Evolutionary conservation across 805 yeast species (phyloP).

Genomic region (Wickerhamomyces chambardii): DNA sequence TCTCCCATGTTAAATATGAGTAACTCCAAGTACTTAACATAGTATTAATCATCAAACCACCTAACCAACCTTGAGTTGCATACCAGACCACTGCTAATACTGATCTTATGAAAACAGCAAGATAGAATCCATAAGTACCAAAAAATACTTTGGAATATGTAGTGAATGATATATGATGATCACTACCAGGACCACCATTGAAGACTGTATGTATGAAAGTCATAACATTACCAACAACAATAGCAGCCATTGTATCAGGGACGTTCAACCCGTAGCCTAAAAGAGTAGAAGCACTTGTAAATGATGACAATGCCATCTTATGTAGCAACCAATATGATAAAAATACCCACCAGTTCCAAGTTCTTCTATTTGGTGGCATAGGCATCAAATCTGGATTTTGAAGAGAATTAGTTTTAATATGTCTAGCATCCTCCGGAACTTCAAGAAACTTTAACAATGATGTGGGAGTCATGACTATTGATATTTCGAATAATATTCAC

Average conservation of each 20-base stretch:
- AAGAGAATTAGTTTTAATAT: constrained; percentile 2
- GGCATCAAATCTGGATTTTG: constrained; percentile 23
- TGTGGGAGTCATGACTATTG: too few species aligned
- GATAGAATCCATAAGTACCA: constrained; percentile 13
- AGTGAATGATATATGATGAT: constrained; percentile 18
- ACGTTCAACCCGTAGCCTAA: constrained; percentile 16
- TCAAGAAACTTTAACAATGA: neutral
- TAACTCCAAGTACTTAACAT: constrained; percentile 13
- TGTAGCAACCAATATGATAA: constrained; percentile 19
- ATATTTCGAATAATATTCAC: too few species aligned
- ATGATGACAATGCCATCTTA: constrained; percentile 20
- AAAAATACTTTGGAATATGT: constrained; percentile 11
- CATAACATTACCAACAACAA: constrained; percentile 17
- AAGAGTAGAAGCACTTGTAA: constrained; percentile 21
- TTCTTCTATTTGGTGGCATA: constrained; percentile 20
- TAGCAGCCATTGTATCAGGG: constrained; percentile 17
- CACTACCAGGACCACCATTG: constrained; percentile 7
- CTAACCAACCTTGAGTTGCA: constrained; percentile 17
- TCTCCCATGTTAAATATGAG: constrained; percentile 18
- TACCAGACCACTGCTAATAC: constrained; percentile 15
- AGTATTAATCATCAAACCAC: constrained; percentile 13
- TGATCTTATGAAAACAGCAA: constrained; percentile 14
- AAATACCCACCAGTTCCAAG: constrained; percentile 25
- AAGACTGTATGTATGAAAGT: constrained; percentile 12
- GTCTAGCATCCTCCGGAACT: constrained; percentile 3